Evolutionary conservation across 352 stramenopile genomes (phyloP).

Genomic region (Phytophthora citricola): DNA sequence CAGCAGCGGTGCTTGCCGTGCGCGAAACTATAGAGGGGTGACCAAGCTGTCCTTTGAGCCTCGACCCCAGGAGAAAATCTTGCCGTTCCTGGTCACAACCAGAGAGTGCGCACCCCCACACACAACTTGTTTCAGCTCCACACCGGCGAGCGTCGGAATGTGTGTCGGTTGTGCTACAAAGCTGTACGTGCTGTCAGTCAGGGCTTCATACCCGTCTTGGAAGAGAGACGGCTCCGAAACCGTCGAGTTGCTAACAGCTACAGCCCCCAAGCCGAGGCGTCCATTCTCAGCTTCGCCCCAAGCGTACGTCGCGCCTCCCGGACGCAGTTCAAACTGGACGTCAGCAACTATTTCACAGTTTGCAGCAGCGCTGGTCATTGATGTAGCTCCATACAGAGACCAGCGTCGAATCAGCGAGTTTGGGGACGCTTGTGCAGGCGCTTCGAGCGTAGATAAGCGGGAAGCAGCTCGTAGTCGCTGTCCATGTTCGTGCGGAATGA

Average conservation of each 20-base stretch:
- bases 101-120: constrained; percentile 63
- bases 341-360: constrained; percentile 55
- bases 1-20: not conserved
- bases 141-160: constrained; percentile 51
- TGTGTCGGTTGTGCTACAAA: constrained; percentile 53
- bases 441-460: constrained; percentile 17
- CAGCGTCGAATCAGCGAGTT: constrained; percentile 12
- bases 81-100: constrained; percentile 51
- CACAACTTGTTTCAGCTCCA: constrained; percentile 56
- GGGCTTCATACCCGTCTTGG: constrained; percentile 70
- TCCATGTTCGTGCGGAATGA: constrained; percentile 39
- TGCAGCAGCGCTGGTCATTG: constrained; percentile 10
- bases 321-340: constrained; percentile 52
- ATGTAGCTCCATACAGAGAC: constrained; percentile 16
- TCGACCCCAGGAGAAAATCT: constrained; percentile 71
- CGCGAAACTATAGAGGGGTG: constrained; percentile 12
- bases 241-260: constrained; percentile 1
- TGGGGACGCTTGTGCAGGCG: constrained; percentile 2
- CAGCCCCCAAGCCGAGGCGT: constrained; percentile 56
- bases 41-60: constrained; percentile 56
- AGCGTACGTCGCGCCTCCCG: constrained; percentile 64
- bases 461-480: constrained; percentile 26
- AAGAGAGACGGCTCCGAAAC: constrained; percentile 31
- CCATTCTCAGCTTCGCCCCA: constrained; percentile 73
- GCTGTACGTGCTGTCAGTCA: constrained; percentile 71